These are phyloP conservation scores for Parastagonospora nodorum DNA, from an alignment of 2,329 filamentous ascomycete species.

Conservation along the genomic window DNA sequence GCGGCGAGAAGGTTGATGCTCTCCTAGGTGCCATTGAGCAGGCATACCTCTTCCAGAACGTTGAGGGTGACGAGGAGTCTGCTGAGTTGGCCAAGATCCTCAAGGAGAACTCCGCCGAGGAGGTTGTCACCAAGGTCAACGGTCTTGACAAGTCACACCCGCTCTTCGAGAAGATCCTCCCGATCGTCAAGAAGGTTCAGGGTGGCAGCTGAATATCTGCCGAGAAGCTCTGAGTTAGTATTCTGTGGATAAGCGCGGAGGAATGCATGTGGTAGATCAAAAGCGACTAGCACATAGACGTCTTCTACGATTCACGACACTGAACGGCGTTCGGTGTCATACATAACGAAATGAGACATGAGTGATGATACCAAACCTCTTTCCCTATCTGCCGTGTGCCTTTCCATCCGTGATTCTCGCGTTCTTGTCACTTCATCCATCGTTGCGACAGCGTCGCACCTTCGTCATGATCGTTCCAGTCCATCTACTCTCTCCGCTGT, in stretches of 20 bases:
- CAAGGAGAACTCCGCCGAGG: slow-evolving; percentile 71
- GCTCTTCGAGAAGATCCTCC: slow-evolving; percentile 75
- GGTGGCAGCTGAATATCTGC: slow-evolving; percentile 22
- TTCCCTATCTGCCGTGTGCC: background rate
- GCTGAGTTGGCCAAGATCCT: slow-evolving; percentile 84
- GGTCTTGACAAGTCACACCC: slow-evolving; percentile 78
- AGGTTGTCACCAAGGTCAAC: slow-evolving; percentile 79
- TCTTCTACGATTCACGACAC: slow-evolving; percentile 8
- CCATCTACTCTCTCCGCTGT: too few species aligned
- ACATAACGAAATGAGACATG: slow-evolving; percentile 22
- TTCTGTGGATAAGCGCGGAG: slow-evolving; percentile 3
- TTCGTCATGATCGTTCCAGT: too few species aligned
- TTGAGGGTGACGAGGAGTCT: slow-evolving; percentile 90
- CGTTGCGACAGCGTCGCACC: too few species aligned
- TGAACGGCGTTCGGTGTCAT: slow-evolving; percentile 10
- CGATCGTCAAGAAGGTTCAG: slow-evolving; percentile 84
- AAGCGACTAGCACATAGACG: slow-evolving; percentile 9
- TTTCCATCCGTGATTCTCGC: too few species aligned
- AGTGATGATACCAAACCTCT: slow-evolving; percentile 15
- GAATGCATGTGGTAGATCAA: slow-evolving; percentile 8
- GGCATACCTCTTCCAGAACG: slow-evolving; percentile 93
- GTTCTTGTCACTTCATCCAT: too few species aligned
- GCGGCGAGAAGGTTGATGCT: slow-evolving; percentile 71
- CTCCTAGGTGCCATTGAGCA: slow-evolving; percentile 86
- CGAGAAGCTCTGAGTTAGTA: slow-evolving; percentile 17